Evolutionary conservation across 176 grass and related monocot genomes (phyloP).

Genomic region (Phyllostachys edulis): DNA sequence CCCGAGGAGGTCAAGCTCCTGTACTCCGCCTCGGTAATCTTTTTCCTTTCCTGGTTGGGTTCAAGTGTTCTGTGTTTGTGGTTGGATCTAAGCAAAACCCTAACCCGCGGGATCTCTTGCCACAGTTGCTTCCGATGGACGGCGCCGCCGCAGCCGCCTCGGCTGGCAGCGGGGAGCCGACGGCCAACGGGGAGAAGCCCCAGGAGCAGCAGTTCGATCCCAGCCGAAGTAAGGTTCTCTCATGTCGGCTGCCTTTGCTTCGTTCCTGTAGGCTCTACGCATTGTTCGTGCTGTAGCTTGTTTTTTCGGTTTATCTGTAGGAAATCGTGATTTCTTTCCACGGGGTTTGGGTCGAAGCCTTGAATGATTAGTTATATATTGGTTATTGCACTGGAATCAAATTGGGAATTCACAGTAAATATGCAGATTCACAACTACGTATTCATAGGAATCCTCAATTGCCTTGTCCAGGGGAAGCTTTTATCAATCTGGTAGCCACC

Average conservation of each 20-base stretch:
- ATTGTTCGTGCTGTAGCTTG: neutral
- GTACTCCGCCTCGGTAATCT: no score
- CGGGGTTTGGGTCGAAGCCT: neutral
- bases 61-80: neutral
- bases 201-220: constrained; percentile 62
- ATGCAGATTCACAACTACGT: neutral
- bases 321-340: neutral
- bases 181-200: constrained; percentile 29
- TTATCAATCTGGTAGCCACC: neutral
- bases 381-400: neutral
- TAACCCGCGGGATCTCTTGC: neutral
- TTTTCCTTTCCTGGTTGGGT: neutral
- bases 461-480: neutral
- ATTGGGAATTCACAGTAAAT: neutral
- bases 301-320: neutral
- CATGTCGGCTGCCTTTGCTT: neutral
- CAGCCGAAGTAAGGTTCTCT: constrained; percentile 56
- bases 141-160: neutral
- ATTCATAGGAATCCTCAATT: neutral
- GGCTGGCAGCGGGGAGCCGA: neutral
- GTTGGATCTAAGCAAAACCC: constrained; percentile 14
- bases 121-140: constrained; percentile 29
- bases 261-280: neutral
- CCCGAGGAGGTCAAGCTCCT: neutral
- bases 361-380: neutral